Conservation (phyloP, 805 yeast genomes). For the Saccharomyces eubayanus region DNA sequence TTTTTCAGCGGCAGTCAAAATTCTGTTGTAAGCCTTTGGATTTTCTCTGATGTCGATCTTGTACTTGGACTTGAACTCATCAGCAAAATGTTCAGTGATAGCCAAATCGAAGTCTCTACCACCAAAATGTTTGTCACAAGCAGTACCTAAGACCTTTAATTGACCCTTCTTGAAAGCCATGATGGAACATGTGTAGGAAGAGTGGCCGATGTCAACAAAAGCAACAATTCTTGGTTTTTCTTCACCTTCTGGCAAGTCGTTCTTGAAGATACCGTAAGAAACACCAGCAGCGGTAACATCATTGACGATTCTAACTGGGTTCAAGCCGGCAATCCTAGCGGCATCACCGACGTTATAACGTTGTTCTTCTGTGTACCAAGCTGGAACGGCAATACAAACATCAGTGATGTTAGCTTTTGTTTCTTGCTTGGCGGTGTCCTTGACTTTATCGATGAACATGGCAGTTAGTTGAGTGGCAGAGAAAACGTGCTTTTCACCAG, state of each 20-base stretch:
- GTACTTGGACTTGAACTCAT: constrained; percentile 81
- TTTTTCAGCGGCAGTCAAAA: constrained; percentile 81
- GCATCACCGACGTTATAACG: constrained; percentile 95
- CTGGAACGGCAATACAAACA: constrained; percentile 89
- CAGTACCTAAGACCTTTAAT: constrained; percentile 81
- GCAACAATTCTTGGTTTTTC: constrained; percentile 84
- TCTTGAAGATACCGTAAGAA: constrained; percentile 96
- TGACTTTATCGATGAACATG: constrained; percentile 88
- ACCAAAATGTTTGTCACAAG: constrained; percentile 91
- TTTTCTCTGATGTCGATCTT: constrained; percentile 85
- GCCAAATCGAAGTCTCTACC: constrained; percentile 94
- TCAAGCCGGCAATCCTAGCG: constrained; percentile 86
- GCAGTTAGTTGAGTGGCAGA: constrained; percentile 85
- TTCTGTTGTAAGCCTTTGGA: constrained; percentile 91
- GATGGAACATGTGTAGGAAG: constrained; percentile 81
- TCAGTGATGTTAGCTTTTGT: constrained; percentile 70
- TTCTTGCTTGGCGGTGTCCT: constrained; percentile 67
- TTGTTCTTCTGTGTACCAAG: constrained; percentile 92
- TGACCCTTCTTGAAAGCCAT: constrained; percentile 93
- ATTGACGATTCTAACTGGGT: constrained; percentile 95
- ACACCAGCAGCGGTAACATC: constrained; percentile 98
- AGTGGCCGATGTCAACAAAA: constrained; percentile 92
- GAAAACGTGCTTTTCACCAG: constrained; percentile 69
- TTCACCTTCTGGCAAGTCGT: constrained; percentile 73
- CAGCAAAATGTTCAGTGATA: constrained; percentile 87